Evolutionary conservation across 371 early-diverging fungal genomes (phyloP).

Genomic region (Umbelopsis sp.): DNA sequence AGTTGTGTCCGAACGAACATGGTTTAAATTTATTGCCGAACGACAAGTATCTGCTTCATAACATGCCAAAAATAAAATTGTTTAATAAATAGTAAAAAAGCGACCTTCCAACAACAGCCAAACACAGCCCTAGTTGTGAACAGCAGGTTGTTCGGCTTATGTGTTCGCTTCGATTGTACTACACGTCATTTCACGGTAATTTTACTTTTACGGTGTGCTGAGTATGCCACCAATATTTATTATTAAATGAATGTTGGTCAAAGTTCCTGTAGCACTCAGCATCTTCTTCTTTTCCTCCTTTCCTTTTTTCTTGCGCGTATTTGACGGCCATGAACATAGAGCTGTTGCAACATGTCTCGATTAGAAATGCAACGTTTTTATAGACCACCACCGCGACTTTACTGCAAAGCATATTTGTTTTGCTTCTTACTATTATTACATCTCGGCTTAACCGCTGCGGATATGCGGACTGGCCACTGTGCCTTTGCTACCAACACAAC

Average conservation of each 20-base stretch:
- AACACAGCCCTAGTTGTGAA: no score
- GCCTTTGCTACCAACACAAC: slow-evolving; percentile 17
- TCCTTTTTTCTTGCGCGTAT: not conserved
- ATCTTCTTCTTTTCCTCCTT: not conserved
- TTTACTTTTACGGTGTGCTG: not conserved
- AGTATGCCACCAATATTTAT: not conserved
- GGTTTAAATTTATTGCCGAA: no score
- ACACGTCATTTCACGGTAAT: slow-evolving; percentile 16
- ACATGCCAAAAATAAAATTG: no score
- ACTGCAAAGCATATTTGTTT: no score
- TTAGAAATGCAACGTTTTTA: not conserved
- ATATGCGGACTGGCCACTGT: slow-evolving; percentile 13
- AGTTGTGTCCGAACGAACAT: no score
- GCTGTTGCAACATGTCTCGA: slow-evolving; percentile 6
- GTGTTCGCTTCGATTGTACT: not conserved
- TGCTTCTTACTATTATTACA: not conserved
- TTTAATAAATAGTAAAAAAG: no score
- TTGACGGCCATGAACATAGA: slow-evolving; percentile 6
- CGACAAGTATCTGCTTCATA: no score
- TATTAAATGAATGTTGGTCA: not conserved
- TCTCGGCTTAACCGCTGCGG: not conserved
- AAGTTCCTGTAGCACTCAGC: not conserved
- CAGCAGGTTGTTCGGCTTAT: no score
- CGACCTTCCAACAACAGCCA: no score
- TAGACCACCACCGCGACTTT: not conserved